Conservation (phyloP, 192 early-diverging fungal species). For the Obelidium mucronatum region DNA sequence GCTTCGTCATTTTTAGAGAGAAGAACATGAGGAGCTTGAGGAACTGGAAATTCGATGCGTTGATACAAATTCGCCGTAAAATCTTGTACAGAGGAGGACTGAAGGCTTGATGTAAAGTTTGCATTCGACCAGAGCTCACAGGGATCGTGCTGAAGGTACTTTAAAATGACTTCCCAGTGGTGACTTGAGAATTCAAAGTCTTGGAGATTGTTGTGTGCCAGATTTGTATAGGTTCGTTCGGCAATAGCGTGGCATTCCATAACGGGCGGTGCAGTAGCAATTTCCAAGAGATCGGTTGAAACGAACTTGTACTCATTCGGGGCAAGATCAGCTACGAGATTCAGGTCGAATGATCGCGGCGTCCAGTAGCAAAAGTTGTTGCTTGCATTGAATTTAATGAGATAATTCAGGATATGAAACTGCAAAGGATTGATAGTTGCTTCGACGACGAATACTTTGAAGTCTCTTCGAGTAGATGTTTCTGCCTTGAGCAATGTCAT, state of each 20-base stretch:
- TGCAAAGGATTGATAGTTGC: neutral
- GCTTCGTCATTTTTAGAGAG: too few relatives aligned
- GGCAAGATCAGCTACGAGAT: neutral
- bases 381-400: constrained; percentile 13
- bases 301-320: neutral
- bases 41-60: too few relatives aligned
- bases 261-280: neutral
- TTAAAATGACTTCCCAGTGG: too few relatives aligned
- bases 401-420: neutral
- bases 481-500: constrained; percentile 19
- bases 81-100: too few relatives aligned
- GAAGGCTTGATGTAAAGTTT: too few relatives aligned
- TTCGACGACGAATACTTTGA: neutral
- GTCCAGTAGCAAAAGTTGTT: constrained; percentile 21
- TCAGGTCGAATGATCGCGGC: neutral
- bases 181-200: neutral
- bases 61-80: too few relatives aligned
- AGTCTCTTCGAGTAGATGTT: constrained; percentile 12
- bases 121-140: too few relatives aligned
- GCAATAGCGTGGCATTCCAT: neutral
- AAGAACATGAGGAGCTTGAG: too few relatives aligned
- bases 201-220: neutral
- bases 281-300: neutral
- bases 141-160: too few relatives aligned
- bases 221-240: neutral